Evolutionary conservation across 2,329 filamentous ascomycete species (phyloP), one percentile per base, ranked within the genome.

Genomic region (Fusarium mundagurra): DNA sequence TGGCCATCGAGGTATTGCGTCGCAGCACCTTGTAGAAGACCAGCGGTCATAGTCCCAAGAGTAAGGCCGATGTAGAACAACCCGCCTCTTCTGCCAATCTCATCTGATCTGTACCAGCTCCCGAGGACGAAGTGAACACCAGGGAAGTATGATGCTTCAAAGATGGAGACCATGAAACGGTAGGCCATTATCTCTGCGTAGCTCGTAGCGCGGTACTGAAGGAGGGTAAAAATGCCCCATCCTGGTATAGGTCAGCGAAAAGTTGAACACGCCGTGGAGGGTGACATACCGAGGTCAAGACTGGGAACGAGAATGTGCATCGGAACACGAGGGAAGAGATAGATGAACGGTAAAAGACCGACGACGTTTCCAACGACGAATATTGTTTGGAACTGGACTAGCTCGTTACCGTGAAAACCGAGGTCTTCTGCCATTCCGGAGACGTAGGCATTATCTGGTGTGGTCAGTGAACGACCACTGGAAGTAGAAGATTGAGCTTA

Each of bases 251-350:
- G 34, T 55, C 10, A 55, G 51, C 0, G 11, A 2, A 5, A 3
- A n/a, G 20, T 39, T 39, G 18, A 29, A 7, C 6, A 9, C 7
- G 20, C 7, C 0, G 7, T 2, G 4, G 3, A 2, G 8, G n/a
- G 9, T 20, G 8, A 27, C 16, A 6, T 41, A n/a, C 51, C 51
- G 2, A 55, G 51, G 0, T 55, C 51, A n/a, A 55, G 51, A 6
- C 51, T 55, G 8, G 51, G 51, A 5, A 55, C 51, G 4, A 55
- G 13, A 0, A 55, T 55, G 2, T 55, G 51, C 51, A 55, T 55
- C 0, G 51, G 51, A 11, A 55, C 34, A 29, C 34, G 51, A 13
- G 51, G 51, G 24, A 55, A 55, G 11, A 55, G 51, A 13, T 55
- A 55, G 5, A 55, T 41, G 3, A 55, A 55, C 0, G 51, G 51